A percentile compares a stretch with the other conserved stretches of the same genome.
phyloP scores from a whole-genome alignment of 2,329 filamentous ascomycete genomes.

The Ambrosiella beaveri region DNA sequence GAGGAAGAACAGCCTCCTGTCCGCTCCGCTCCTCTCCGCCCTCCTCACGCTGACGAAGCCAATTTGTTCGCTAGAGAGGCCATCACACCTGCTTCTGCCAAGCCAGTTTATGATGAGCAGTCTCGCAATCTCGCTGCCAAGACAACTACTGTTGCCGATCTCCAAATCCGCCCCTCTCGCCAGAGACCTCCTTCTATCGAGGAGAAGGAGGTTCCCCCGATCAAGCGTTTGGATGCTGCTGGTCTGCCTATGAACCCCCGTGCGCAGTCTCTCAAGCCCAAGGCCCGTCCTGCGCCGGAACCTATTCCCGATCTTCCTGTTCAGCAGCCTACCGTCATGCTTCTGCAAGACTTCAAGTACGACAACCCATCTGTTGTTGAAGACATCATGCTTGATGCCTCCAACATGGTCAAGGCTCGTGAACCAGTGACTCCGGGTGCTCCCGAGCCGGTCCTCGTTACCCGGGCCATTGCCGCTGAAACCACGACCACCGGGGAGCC shows the following conservation, averaged over 20 bases:
- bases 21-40: conserved; percentile 1
- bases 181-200: conserved; percentile 16
- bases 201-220: conserved; percentile 19
- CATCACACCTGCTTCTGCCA: neutral
- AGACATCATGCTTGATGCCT: conserved; percentile 30
- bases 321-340: conserved; percentile 32
- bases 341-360: conserved; percentile 38
- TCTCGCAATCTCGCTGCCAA: conserved; percentile 17
- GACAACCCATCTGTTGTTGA: conserved; percentile 32
- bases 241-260: conserved; percentile 33
- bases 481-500: conserved; percentile 2
- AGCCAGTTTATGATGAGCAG: neutral
- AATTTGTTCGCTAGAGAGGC: conserved; percentile 2
- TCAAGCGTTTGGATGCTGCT: conserved; percentile 28
- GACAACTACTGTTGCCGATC: conserved; percentile 19
- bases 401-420: conserved; percentile 18
- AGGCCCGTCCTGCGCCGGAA: conserved; percentile 2
- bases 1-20: neutral
- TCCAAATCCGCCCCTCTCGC: conserved; percentile 20
- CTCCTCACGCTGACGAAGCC: neutral
- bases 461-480: neutral
- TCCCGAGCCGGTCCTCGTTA: neutral
- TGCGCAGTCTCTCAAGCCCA: conserved; percentile 20
- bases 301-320: conserved; percentile 2
- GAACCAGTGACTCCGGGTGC: neutral